Percentiles rank a stretch among this genome's conserved stretches.
Evolutionary conservation across 306 rosid species (phyloP).

Genomic region (Ochetophila trinervis): DNA sequence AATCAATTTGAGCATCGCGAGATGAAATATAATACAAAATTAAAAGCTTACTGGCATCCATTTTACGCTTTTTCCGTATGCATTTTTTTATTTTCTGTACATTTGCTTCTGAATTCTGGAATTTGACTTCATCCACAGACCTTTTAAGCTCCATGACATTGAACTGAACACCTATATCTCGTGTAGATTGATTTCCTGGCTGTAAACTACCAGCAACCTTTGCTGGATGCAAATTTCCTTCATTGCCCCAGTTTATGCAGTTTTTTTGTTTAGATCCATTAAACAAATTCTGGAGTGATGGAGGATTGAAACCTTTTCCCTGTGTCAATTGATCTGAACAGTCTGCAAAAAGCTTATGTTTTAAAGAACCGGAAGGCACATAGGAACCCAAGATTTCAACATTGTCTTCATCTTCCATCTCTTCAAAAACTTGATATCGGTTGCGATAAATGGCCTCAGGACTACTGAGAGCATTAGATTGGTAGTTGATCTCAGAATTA

Average conservation of each 20-base stretch:
- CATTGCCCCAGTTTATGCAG: constrained; percentile 55
- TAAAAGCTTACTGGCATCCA: constrained; percentile 45
- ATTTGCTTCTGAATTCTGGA: constrained; percentile 46
- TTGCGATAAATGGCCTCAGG: constrained; percentile 46
- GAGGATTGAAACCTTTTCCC: constrained; percentile 47
- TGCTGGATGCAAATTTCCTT: constrained; percentile 43
- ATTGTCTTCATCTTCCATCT: constrained; percentile 77
- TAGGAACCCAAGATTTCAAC: constrained; percentile 43
- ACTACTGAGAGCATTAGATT: constrained; percentile 35
- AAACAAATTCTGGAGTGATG: constrained; percentile 68
- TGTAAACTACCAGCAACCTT: constrained; percentile 37
- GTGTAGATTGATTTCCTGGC: constrained; percentile 43
- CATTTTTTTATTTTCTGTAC: constrained; percentile 39
- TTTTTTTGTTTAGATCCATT: constrained; percentile 63
- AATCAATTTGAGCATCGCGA: constrained; percentile 8
- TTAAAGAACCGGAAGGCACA: constrained; percentile 35
- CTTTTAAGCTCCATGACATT: constrained; percentile 65
- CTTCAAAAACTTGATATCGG: constrained; percentile 56
- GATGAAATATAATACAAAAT: constrained; percentile 6
- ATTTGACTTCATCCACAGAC: constrained; percentile 59
- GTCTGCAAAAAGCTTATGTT: constrained; percentile 43
- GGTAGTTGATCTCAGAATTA: constrained; percentile 75
- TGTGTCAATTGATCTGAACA: constrained; percentile 39
- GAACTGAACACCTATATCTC: constrained; percentile 65
- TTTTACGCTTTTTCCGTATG: constrained; percentile 64